Base-by-base conservation (phyloP, 2,329 filamentous ascomycete genomes). In the Capronia americana region DNA sequence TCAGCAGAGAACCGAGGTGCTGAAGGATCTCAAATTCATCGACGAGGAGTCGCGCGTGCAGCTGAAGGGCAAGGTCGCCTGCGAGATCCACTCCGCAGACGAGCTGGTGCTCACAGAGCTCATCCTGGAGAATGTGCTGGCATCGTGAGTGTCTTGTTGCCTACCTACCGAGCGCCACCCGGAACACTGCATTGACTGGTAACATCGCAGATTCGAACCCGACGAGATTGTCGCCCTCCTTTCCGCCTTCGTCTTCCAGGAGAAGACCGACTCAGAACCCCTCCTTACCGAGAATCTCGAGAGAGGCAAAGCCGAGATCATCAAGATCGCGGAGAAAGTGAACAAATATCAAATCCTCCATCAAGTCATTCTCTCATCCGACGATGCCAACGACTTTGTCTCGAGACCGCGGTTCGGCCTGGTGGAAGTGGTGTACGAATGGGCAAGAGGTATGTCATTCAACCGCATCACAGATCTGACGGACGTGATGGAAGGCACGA, bases 351-450 rank as follows among this genome's bases (percentile, higher is more conserved):
- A 99, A 81, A 93, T 92, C 14, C 82, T 91, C 67, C 90, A 96
- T 75, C 95, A 99, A 80, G 94, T 99, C 32, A 94, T 98, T 65
- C 87, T 96, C 65, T 92, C 91, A 0, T 86, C 90, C 1, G 94
- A 98, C 63, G 94, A 97, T 76, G 90, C 90, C 65, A 97, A 96
- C 74, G 94, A 98, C 78, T 97, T 97, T 75, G 90, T 92, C 41
- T 92, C 88, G 66, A 86, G 90, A 62, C 92, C 93, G 1, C 87
- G 94, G 10, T 99, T 99, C 76, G 95, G 94, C 1, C 86, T 99
- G 63, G 93, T 97, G 77, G 95, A 99, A 79, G 95, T 99, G 0
- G 96, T 99, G 38, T 97, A 98, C 77, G 95, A 99, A 79, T 99
- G 95, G 95, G 95, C 95, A 10, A 85, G 92, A 57, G 95, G 95